A percentile compares a stretch with the other conserved stretches of the same genome.
These are phyloP conservation scores for Parathielavia hyrcaniae DNA, from an alignment of 495 filamentous ascomycete species.

Conservation along the genomic window DNA sequence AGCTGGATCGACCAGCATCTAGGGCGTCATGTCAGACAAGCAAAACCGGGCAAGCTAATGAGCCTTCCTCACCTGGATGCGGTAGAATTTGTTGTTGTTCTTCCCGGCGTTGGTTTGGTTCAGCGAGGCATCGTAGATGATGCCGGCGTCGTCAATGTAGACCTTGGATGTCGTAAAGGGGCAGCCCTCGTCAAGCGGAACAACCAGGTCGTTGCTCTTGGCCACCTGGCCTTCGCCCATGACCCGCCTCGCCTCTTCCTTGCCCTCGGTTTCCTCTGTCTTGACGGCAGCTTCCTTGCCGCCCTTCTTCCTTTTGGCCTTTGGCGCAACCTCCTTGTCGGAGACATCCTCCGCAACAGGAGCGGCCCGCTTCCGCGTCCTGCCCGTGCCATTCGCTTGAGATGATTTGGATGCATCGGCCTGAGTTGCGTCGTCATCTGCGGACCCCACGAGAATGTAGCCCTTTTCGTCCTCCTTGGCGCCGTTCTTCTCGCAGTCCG, in stretches of 20 bases:
- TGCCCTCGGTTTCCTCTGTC: constrained; percentile 17
- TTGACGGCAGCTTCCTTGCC: constrained; percentile 32
- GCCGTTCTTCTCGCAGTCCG: constrained; percentile 43
- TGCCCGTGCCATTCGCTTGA: constrained; percentile 9
- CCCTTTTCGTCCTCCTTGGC: constrained; percentile 33
- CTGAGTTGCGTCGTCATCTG: constrained; percentile 2
- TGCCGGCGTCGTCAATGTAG: constrained; percentile 54
- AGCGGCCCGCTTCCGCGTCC: constrained; percentile 25
- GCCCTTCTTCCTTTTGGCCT: constrained; percentile 24
- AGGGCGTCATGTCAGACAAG: constrained; percentile 8
- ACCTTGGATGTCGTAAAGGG: constrained; percentile 42
- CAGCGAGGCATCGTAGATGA: constrained; percentile 61
- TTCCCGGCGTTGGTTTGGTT: constrained; percentile 53
- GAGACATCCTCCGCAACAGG: constrained; percentile 10
- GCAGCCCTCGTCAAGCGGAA: constrained; percentile 44
- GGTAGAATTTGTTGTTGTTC: constrained; percentile 73
- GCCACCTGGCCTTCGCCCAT: constrained; percentile 40
- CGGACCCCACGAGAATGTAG: constrained; percentile 9
- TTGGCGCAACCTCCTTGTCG: constrained; percentile 15
- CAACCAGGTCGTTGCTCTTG: constrained; percentile 40
- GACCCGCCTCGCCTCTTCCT: constrained; percentile 25
- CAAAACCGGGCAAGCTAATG: neutral
- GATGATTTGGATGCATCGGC: constrained; percentile 7
- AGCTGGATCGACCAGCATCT: constrained; percentile 34
- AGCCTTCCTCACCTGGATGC: constrained; percentile 46